These are phyloP conservation scores for Pleurotus ostreatus DNA, from an alignment of 768 basidiomycete genomes.

Conservation along the genomic window DNA sequence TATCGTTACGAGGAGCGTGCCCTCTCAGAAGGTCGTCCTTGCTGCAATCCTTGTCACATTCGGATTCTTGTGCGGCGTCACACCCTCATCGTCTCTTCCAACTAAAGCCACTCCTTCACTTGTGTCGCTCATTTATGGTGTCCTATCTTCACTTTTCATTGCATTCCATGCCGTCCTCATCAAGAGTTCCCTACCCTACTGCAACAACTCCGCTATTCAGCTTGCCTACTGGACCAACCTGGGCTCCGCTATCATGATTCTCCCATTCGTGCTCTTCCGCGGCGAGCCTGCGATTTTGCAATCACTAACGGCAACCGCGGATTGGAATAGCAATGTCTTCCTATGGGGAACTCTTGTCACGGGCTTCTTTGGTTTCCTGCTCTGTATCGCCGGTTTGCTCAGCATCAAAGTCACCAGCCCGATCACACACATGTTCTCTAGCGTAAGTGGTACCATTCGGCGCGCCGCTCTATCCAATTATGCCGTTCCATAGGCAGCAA, in stretches of 20 bases:
- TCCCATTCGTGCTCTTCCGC: constrained; percentile 56
- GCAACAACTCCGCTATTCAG: constrained; percentile 68
- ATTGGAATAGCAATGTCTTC: constrained; percentile 53
- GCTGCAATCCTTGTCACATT: constrained; percentile 63
- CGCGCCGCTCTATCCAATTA: constrained; percentile 9
- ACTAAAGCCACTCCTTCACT: constrained; percentile 40
- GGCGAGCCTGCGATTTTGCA: constrained; percentile 47
- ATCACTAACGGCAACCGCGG: constrained; percentile 29
- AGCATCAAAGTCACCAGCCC: constrained; percentile 83
- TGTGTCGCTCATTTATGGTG: constrained; percentile 63
- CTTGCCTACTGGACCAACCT: constrained; percentile 79
- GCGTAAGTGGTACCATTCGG: constrained; percentile 39
- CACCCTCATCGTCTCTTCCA: constrained; percentile 48
- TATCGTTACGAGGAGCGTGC: constrained; percentile 47
- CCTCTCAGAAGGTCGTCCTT: constrained; percentile 48
- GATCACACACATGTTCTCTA: constrained; percentile 83
- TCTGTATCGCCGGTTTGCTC: constrained; percentile 74
- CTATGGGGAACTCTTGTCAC: constrained; percentile 65
- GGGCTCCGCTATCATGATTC: constrained; percentile 60
- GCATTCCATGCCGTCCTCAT: constrained; percentile 74
- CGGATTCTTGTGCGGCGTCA: constrained; percentile 76
- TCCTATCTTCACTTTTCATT: constrained; percentile 71
- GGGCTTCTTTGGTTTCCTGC: constrained; percentile 76
- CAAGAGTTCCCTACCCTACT: constrained; percentile 64
- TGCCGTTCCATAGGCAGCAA: constrained; percentile 51